Base-by-base conservation (phyloP, 208 protist species). In the Phytomonas sp. region DNA sequence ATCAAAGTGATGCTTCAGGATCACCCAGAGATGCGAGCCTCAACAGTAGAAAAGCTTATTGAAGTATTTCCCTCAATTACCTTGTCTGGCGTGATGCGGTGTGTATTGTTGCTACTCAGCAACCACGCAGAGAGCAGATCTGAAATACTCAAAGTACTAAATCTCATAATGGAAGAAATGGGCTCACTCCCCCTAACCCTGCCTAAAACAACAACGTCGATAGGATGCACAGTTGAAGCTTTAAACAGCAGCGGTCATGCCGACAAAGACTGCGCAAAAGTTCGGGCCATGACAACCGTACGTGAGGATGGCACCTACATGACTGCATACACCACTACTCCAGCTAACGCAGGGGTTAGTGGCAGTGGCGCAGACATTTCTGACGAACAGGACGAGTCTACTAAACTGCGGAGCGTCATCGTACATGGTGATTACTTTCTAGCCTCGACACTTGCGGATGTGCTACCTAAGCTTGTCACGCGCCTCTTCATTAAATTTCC, bases 401-500 rank as follows among this genome's bases (percentile, higher is more conserved):
- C 70, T 37, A 84, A 85, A 17, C 71, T 96, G 72, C 82, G 89
- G 2, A 28, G 56, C 51, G 66, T 82, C 6, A 76, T 98, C 60
- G 68, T 79, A 29, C 73, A 77, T 32, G 97, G 98, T 13, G 96
- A 99, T 73, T 98, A 97, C 75, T 99, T 98, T 80, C 76, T 99
- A 33, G 95, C 85, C 0, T 60, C 94, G 11, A 84, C 88, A 4
- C 72, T 99, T 13, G 86, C 89, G 31, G 90, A 77, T 28, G 92
- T 97, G 4, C 77, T 99, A 0, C 81, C 88, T 1, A 99, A 99
- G 83, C 85, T 99, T n/a, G 91, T 96, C 33, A 70, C 97, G n/a
- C 89, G 80, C 56, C 70, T 91, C 26, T 83, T 80, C 67, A 23
- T 6, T 15, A 20, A 40, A 20, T 64, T 64, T 17, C 13, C 31